Percentiles rank a stretch among this genome's conserved stretches.
Conservation (phyloP, 441 rosid species). For the Populus hybrid region DNA sequence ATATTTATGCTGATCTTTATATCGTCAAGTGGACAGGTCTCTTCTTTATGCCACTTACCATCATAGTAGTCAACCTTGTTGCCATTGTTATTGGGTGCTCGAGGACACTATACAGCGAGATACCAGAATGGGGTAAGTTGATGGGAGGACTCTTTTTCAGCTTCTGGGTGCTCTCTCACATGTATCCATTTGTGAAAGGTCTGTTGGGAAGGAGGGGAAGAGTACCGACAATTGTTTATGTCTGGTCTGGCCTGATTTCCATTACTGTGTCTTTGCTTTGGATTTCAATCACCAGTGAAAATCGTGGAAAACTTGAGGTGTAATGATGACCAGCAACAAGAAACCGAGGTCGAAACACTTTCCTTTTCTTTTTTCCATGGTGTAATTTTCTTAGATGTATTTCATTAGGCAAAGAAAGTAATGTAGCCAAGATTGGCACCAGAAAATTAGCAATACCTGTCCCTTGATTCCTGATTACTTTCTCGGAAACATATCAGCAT, state of each 20-base stretch:
- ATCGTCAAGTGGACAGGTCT: constrained; percentile 83
- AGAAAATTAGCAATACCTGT: too few species aligned
- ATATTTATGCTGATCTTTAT: constrained; percentile 69
- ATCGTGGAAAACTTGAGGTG: constrained; percentile 5
- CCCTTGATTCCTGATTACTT: not conserved
- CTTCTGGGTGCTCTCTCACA: constrained; percentile 81
- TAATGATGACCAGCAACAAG: not conserved
- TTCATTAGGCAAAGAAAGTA: not conserved
- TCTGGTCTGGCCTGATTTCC: constrained; percentile 81
- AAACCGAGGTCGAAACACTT: not conserved
- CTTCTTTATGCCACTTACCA: constrained; percentile 75
- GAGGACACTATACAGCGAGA: constrained; percentile 66
- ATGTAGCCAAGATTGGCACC: not conserved
- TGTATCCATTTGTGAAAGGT: constrained; percentile 87
- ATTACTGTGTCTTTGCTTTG: constrained; percentile 72
- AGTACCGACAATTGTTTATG: constrained; percentile 76
- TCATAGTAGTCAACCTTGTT: constrained; percentile 60
- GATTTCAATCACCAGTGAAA: constrained; percentile 51
- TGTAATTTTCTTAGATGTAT: not conserved
- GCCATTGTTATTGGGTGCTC: constrained; percentile 66
- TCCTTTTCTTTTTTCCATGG: not conserved
- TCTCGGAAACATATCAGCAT: not conserved
- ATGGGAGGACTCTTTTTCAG: constrained; percentile 83
- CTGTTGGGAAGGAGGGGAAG: constrained; percentile 87
- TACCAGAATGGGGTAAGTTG: constrained; percentile 79